phyloP scores from a whole-genome alignment of 768 basidiomycete species.

The Trametes coccinea region DNA sequence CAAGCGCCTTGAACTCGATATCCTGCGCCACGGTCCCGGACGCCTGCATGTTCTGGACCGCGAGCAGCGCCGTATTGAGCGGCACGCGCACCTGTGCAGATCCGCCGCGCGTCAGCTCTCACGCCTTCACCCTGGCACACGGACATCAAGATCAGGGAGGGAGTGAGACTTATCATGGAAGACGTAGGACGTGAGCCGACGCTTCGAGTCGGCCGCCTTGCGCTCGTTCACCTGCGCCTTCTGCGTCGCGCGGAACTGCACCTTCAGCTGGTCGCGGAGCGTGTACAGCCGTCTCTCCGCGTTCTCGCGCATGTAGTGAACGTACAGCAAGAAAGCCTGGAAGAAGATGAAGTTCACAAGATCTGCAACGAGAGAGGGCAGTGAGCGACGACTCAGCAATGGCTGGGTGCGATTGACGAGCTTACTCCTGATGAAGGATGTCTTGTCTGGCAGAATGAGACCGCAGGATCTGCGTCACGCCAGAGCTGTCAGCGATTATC shows the following conservation, averaged over 20 bases:
- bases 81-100: slow-evolving; percentile 74
- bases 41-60: slow-evolving; percentile 91
- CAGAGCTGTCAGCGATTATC: slow-evolving; percentile 8
- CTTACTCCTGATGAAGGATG: slow-evolving; percentile 41
- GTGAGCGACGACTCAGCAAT: slow-evolving; percentile 5
- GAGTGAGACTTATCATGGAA: slow-evolving; percentile 66
- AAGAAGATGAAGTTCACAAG: slow-evolving; percentile 76
- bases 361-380: slow-evolving; percentile 36
- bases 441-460: slow-evolving; percentile 41
- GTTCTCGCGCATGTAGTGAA: slow-evolving; percentile 48
- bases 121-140: too few species aligned
- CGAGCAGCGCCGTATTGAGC: slow-evolving; percentile 78
- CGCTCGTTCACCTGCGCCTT: slow-evolving; percentile 61
- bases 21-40: slow-evolving; percentile 73
- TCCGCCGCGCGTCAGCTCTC: slow-evolving; percentile 6
- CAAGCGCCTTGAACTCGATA: slow-evolving; percentile 85
- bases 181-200: slow-evolving; percentile 74
- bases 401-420: background rate
- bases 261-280: slow-evolving; percentile 54
- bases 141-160: background rate
- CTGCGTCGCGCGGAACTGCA: slow-evolving; percentile 58
- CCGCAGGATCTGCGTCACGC: slow-evolving; percentile 37
- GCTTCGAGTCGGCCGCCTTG: slow-evolving; percentile 79
- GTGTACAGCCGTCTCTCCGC: slow-evolving; percentile 50
- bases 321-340: slow-evolving; percentile 77